Base-by-base conservation (phyloP, 2,329 filamentous ascomycete genomes). In the Grosmannia serpens region DNA sequence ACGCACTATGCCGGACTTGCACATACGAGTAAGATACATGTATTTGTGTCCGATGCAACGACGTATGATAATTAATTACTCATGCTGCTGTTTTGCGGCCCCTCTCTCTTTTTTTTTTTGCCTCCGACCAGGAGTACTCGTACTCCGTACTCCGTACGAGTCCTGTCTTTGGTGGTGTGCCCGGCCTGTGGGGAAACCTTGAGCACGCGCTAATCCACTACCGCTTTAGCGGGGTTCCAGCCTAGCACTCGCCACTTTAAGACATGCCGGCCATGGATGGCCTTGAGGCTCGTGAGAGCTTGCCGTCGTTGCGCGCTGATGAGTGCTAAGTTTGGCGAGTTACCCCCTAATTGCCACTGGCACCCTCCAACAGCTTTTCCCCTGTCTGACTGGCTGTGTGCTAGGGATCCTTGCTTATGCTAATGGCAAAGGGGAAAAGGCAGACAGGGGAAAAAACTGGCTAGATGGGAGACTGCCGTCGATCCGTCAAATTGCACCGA, bases 401-500 rank as follows among this genome's bases (percentile, higher is more conserved):
- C 50, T 46, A 47, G 38, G 51, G 31, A 17, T 47, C 58, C 56
- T 59, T 33, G 38, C 53, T 47, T 27, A 38, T 61, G 56, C 53
- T 59, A 58, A 58, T 58, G 54, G 44, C 35, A 57, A 55, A 41
- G 55, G 55, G 51, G 22, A 20, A 58, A 55, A 38, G 47, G 17
- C 27, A 47, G 33, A 38, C 54, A 52, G 44, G 50, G 57, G 59
- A 38, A 41, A 41, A 1, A 33, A 17, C 50, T 24, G 35, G 33
- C 47, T 57, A 41, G 35, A 15, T 24, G 29, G 24, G 46, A n/a
- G 31, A 29, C 50, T 17, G 31, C 57, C 24, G 52, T n/a, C 35
- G 61, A 63, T 63, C 60, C 33, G 51, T 56, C 51, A 63, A 59
- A 62, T 62, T 63, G 55, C 47, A 44, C 49, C 29, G 50, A 26